These are phyloP conservation scores for Lanmaoa pseudosensibilis DNA, from an alignment of 768 basidiomycete species.

Conservation along the genomic window DNA sequence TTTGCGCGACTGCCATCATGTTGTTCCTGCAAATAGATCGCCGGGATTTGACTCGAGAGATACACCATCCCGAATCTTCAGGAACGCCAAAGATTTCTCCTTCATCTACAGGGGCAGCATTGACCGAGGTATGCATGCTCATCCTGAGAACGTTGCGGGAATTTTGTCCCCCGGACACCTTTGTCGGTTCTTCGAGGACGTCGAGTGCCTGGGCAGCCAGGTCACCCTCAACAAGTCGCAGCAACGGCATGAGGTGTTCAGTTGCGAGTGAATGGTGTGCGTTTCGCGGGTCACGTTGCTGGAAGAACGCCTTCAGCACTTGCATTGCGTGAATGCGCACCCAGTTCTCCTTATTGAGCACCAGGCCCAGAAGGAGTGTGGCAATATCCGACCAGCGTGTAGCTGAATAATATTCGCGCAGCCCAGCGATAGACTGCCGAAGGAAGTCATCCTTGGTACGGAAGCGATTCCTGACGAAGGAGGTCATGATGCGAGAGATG, in stretches of 20 bases:
- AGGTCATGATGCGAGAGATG: conserved; percentile 85
- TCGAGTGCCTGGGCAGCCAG: conserved; percentile 84
- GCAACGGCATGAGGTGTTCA: conserved; percentile 86
- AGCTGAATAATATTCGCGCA: conserved; percentile 81
- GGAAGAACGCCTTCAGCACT: conserved; percentile 85
- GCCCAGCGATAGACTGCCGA: conserved; percentile 79
- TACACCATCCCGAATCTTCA: conserved; percentile 83
- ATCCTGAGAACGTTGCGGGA: conserved; percentile 88
- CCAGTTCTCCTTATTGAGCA: conserved; percentile 82
- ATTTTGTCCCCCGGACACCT: conserved; percentile 70
- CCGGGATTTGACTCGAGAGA: conserved; percentile 63
- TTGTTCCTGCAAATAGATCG: conserved; percentile 71
- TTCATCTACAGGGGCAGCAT: conserved; percentile 48
- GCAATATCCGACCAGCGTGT: conserved; percentile 80
- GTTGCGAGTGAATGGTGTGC: conserved; percentile 75
- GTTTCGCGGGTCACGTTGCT: conserved; percentile 76
- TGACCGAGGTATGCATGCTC: conserved; percentile 72
- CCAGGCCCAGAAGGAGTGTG: conserved; percentile 81
- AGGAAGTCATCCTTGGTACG: conserved; percentile 92
- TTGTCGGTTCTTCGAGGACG: conserved; percentile 89
- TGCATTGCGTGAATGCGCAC: conserved; percentile 81
- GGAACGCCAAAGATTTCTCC: conserved; percentile 82
- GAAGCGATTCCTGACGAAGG: conserved; percentile 85
- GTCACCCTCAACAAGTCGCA: conserved; percentile 86
- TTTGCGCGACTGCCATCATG: conserved; percentile 82